These are phyloP conservation scores for Penicillium cosmopolitanum DNA, from an alignment of 495 filamentous ascomycete genomes.

Conservation along the genomic window DNA sequence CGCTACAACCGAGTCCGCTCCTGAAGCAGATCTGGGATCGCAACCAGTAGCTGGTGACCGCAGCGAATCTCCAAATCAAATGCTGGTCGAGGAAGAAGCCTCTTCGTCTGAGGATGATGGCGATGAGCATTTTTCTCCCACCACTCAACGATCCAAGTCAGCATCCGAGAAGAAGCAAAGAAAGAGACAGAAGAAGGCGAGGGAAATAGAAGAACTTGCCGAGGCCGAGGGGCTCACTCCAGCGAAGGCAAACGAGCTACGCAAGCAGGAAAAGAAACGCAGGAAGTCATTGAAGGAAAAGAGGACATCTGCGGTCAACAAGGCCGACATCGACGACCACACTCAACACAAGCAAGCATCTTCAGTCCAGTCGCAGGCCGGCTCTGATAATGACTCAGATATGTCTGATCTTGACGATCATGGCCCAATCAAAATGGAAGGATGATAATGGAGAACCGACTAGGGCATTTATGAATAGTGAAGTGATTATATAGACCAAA, in stretches of 20 bases:
- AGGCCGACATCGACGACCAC: not conserved
- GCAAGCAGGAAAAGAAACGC: constrained; percentile 15
- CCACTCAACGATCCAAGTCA: not conserved
- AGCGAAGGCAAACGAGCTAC: constrained; percentile 9
- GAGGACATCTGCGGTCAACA: not conserved
- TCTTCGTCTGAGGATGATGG: not conserved
- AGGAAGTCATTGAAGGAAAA: not conserved
- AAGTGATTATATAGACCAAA: not conserved
- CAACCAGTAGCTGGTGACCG: too few species aligned
- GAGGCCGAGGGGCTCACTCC: not conserved
- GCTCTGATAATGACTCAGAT: not conserved
- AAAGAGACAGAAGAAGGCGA: not conserved
- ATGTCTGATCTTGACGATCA: not conserved
- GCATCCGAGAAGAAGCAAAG: not conserved
- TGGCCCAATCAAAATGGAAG: not conserved
- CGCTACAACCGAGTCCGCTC: not conserved
- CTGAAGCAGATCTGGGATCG: not conserved
- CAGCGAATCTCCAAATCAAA: too few species aligned
- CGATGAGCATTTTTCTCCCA: not conserved
- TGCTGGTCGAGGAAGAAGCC: not conserved
- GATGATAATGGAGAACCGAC: not conserved
- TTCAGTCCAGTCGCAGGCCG: not conserved
- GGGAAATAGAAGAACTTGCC: not conserved
- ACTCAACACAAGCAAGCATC: not conserved
- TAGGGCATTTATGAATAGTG: not conserved